Percentiles rank a stretch among this genome's conserved stretches.
Evolutionary conservation across 192 early-diverging fungal species (phyloP).

Genomic region (Paraglomus brasilianum): DNA sequence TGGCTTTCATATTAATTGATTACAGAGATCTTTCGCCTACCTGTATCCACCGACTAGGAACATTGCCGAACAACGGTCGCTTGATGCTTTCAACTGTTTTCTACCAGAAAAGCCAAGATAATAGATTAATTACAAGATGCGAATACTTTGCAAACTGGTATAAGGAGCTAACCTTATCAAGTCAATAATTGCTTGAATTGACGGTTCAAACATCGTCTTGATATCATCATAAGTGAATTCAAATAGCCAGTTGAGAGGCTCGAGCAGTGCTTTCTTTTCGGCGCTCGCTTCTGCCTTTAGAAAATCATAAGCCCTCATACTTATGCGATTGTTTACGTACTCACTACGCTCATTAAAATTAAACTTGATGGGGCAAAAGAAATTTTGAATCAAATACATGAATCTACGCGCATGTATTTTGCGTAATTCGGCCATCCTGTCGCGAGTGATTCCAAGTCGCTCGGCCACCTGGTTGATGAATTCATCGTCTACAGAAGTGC

Average conservation of each 20-base stretch:
- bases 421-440: not conserved
- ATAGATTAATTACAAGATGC: no score
- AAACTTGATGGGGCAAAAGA: conserved; percentile 16
- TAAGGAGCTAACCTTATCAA: conserved; percentile 37
- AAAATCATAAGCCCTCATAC: not conserved
- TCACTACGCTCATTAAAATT: conserved; percentile 7
- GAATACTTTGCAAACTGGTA: no score
- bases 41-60: conserved; percentile 57
- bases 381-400: conserved; percentile 23
- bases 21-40: no score
- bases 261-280: not conserved
- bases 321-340: not conserved
- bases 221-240: not conserved
- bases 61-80: conserved; percentile 38
- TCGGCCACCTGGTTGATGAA: not conserved
- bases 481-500: conserved; percentile 18
- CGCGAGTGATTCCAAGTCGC: not conserved
- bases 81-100: conserved; percentile 41
- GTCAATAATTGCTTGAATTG: conserved; percentile 37
- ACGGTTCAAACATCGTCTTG: conserved; percentile 50
- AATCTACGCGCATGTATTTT: not conserved
- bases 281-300: not conserved
- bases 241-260: conserved; percentile 1
- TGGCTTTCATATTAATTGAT: no score
- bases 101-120: not conserved